Percentiles rank a stretch among this genome's conserved stretches.
Evolutionary conservation across 192 early-diverging fungal genomes (phyloP).

Genomic region (Rhizophagus clarus): DNA sequence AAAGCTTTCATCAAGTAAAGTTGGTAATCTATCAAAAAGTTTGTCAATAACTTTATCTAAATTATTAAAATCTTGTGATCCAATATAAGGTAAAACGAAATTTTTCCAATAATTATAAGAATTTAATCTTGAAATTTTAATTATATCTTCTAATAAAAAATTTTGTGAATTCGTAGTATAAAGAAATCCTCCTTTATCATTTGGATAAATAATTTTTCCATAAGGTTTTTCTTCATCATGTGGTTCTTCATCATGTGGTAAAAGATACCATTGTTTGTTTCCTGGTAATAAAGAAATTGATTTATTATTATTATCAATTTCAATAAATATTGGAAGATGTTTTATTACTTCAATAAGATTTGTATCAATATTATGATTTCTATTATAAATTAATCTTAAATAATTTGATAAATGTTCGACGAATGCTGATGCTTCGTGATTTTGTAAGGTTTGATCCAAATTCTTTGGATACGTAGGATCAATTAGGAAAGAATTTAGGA

Average conservation of each 20-base stretch:
- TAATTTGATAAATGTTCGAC: constrained; percentile 1
- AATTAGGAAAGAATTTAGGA: not conserved
- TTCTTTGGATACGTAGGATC: not conserved
- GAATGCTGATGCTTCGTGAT: not conserved
- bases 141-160: not conserved
- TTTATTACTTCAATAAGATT: not conserved
- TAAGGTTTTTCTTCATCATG: not conserved
- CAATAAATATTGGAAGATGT: not conserved
- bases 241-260: not conserved
- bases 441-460: not conserved
- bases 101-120: not conserved
- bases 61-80: not conserved
- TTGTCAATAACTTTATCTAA: not conserved
- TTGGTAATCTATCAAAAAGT: constrained; percentile 2
- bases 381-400: not conserved
- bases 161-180: not conserved
- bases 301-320: not conserved
- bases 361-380: not conserved
- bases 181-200: not conserved
- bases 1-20: not conserved
- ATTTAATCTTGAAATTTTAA: not conserved
- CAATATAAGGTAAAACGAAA: not conserved
- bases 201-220: not conserved
- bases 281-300: not conserved
- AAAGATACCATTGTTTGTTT: not conserved